Conservation (phyloP, 2,329 filamentous ascomycete genomes). For the Beauveria sp. region DNA sequence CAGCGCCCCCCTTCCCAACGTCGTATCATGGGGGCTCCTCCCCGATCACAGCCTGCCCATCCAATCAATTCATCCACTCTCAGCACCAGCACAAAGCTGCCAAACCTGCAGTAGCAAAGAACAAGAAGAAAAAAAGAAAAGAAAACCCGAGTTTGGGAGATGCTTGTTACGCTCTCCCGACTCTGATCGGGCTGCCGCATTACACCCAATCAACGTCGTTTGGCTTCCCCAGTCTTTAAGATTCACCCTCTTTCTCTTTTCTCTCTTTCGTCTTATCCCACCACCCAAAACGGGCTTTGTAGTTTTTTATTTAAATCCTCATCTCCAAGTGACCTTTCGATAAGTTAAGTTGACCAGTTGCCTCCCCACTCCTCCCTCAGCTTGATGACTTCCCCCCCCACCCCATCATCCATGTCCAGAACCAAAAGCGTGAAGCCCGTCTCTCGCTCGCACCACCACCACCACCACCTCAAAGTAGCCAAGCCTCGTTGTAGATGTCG, state of each 20-base stretch:
- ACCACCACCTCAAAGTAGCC: no score
- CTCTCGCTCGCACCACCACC: no score
- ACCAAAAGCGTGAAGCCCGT: no score
- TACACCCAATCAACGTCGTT: not conserved
- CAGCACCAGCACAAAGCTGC: not conserved
- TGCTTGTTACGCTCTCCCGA: not conserved
- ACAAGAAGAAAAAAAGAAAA: not conserved
- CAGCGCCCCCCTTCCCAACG: not conserved
- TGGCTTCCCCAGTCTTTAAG: constrained; percentile 9
- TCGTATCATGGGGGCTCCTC: not conserved
- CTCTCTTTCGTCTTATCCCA: not conserved
- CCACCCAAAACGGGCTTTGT: not conserved
- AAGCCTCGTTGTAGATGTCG: no score
- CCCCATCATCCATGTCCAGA: no score
- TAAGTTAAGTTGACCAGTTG: not conserved
- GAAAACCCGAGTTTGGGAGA: no score
- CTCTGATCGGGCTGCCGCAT: not conserved
- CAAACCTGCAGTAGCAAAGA: not conserved
- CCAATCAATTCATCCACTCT: not conserved
- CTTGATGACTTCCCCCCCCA: no score
- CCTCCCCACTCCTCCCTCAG: not conserved
- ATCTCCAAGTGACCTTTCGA: no score
- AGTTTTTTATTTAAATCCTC: not conserved
- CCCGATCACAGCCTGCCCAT: not conserved
- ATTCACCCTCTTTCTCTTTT: not conserved